phyloP scores from a whole-genome alignment of 345 rosid species.

The Camelina laxa region DNA sequence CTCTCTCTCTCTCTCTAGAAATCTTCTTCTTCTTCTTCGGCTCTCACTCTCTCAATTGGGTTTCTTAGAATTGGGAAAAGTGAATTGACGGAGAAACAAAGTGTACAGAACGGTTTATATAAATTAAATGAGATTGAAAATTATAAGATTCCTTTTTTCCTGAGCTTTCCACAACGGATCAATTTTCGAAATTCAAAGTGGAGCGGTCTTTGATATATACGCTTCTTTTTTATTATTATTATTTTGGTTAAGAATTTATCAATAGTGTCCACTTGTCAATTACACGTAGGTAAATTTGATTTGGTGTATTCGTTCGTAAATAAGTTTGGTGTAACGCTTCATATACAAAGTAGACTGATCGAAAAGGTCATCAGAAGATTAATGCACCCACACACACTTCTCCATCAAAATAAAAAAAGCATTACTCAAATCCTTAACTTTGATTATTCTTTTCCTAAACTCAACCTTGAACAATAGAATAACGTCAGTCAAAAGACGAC shows the following conservation, averaged over 20 bases:
- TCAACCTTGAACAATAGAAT: slow-evolving; percentile 33
- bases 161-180: slow-evolving; percentile 30
- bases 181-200: slow-evolving; percentile 40
- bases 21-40: neutral
- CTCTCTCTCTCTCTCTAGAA: slow-evolving; percentile 30
- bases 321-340: slow-evolving; percentile 3
- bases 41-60: slow-evolving; percentile 7
- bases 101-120: slow-evolving; percentile 3
- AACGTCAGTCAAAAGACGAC: slow-evolving; percentile 7
- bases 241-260: no score
- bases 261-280: neutral
- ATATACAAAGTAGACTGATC: neutral
- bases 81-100: slow-evolving; percentile 9
- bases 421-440: slow-evolving; percentile 15
- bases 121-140: slow-evolving; percentile 5
- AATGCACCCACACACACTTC: neutral
- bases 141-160: slow-evolving; percentile 1
- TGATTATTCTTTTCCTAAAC: slow-evolving; percentile 34
- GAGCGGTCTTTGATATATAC: slow-evolving; percentile 35
- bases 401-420: neutral
- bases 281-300: neutral
- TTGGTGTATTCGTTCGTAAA: no score
- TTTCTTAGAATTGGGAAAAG: slow-evolving; percentile 7
- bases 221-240: neutral
- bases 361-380: neutral